A percentile compares a stretch with the other conserved stretches of the same genome.
phyloP scores from a whole-genome alignment of 1,284 basidiomycete species.

The Bondarzewia mesenterica region DNA sequence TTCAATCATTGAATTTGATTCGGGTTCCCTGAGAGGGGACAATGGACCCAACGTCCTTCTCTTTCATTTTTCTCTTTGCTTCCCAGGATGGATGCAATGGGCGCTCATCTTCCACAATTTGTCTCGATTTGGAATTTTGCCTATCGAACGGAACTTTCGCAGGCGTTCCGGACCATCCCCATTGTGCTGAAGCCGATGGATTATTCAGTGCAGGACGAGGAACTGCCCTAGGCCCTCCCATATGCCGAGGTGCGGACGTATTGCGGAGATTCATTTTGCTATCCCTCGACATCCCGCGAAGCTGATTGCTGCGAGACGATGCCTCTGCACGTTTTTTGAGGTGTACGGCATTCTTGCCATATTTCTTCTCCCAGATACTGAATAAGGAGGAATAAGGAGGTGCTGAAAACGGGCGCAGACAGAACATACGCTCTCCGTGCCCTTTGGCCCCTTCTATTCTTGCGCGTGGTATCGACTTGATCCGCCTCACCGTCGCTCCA shows the following conservation, averaged over 20 bases:
- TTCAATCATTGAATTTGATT: not conserved
- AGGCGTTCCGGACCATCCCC: not conserved
- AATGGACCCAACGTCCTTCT: conserved; percentile 1
- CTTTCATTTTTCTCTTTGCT: conserved; percentile 63
- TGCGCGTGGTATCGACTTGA: conserved; percentile 43
- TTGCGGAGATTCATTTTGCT: not conserved
- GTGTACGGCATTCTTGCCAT: conserved; percentile 86
- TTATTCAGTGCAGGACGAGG: not conserved
- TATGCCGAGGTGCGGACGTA: not conserved
- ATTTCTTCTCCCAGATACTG: conserved; percentile 98
- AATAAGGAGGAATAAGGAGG: conserved; percentile 5
- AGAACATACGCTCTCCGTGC: conserved; percentile 81
- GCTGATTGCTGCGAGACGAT: not conserved
- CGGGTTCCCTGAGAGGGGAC: not conserved
- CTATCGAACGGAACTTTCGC: not conserved
- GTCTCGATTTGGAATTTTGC: conserved; percentile 1
- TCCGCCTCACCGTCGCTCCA: conserved; percentile 62
- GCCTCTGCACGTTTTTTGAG: conserved; percentile 46
- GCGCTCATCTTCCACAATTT: conserved; percentile 23
- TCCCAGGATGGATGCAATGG: conserved; percentile 89
- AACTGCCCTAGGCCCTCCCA: conserved; percentile 3
- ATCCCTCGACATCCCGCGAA: not conserved
- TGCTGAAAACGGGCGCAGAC: conserved; percentile 1
- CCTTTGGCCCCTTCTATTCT: conserved; percentile 88
- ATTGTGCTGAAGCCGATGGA: not conserved